Conservation (phyloP, 129 eudicot genomes). For the Helichrysum umbraculigerum region DNA sequence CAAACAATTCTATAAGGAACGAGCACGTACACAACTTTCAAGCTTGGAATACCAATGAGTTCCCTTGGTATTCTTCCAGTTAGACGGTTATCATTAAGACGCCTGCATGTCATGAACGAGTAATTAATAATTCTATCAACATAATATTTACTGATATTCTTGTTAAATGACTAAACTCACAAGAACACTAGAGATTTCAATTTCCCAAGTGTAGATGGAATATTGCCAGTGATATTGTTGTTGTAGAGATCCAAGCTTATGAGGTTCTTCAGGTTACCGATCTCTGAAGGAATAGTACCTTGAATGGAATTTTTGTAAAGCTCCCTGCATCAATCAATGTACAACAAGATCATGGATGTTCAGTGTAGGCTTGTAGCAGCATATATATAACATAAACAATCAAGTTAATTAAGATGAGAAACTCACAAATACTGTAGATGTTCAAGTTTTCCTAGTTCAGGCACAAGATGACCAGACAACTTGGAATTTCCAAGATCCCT, state of each 20-base stretch:
- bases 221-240: constrained; percentile 83
- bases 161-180: constrained; percentile 54
- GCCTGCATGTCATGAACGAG: constrained; percentile 49
- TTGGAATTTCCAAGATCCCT: constrained; percentile 98
- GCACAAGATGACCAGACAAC: constrained; percentile 81
- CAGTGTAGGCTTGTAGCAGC: background rate
- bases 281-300: constrained; percentile 79
- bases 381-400: background rate
- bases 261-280: constrained; percentile 85
- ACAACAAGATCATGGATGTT: background rate
- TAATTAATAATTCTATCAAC: constrained; percentile 23
- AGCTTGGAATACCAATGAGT: constrained; percentile 53
- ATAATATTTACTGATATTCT: background rate
- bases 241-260: constrained; percentile 90
- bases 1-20: constrained; percentile 7
- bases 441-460: constrained; percentile 89
- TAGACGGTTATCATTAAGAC: constrained; percentile 73
- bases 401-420: constrained; percentile 6
- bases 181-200: constrained; percentile 80
- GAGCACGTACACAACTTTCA: constrained; percentile 93
- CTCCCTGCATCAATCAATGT: constrained; percentile 52
- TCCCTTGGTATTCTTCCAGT: constrained; percentile 79
- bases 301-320: constrained; percentile 87
- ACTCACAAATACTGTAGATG: constrained; percentile 94
- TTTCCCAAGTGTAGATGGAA: constrained; percentile 81